Evolutionary conservation across 2,329 filamentous ascomycete species (phyloP), one percentile per base, ranked within the genome.

Genomic region (Westerdykella ornata): DNA sequence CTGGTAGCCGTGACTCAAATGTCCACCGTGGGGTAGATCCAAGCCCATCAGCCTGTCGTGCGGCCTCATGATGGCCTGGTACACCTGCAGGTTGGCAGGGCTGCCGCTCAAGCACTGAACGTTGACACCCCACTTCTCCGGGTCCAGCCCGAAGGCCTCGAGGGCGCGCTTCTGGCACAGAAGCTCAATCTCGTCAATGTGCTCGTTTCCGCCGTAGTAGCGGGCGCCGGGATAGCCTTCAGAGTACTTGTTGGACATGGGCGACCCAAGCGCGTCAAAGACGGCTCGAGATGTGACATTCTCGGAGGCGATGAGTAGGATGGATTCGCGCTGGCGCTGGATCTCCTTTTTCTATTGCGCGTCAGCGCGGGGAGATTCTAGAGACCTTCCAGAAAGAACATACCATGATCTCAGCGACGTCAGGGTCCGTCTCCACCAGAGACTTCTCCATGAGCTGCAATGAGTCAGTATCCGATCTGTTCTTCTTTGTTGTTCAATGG

Each of bases 331-430:
- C 77, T 98, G 92, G 67, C 92, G 88, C 79, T 95, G 82, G 64
- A 96, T 85, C 74, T 97, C 90, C 61, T 85, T 81, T 76, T 87
- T 85, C 85, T 92, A 56, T 46, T 52, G 36, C 43, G 42, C 14
- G 29, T 50, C 37, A 39, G 49, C 41, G 46, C 65, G 26, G 38
- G 42, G 20, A 15, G 4, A 19, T 29, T 41, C 13, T 12, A 29
- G 13, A 16, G 4, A 5, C 3, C 4, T n/a, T 33, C 13, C 32
- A 30, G 31, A 40, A 44, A n/a, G 35, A 68, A 26, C 79, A 52
- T 77, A 94, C 87, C 89, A 98, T 97, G 72, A 98, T 95, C 73
- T 85, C 77, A 54, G 88, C 88, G 63, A 98, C 87, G 78, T 97
- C 89, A 43, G 88, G 84, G 70, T 98, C 92, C 43, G 84, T 83